Evolutionary conservation across 2,329 filamentous ascomycete genomes (phyloP), one percentile per base, ranked within the genome.

Genomic region (Botrytis byssoidea): DNA sequence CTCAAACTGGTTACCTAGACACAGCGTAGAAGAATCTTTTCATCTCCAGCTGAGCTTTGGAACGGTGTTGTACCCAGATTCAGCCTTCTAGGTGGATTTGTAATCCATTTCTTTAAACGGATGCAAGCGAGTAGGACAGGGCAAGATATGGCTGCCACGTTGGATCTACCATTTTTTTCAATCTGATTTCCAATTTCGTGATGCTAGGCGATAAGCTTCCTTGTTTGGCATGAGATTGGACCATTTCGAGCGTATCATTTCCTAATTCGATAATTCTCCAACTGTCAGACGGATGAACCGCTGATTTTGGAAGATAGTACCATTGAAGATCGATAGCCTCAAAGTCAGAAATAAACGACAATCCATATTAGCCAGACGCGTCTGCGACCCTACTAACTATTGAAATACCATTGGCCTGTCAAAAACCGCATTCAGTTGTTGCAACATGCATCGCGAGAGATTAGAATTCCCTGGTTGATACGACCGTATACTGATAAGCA

Each of bases 281-380:
- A 42, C 20, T 55, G 22, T 51, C 32, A 22, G 22, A 51, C 42
- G 40, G 55, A 70, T 70, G 37, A n/a, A 61, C 18, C 32, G 9
- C 20, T 25, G 22, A 32, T 35, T 57, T 72, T 59, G 48, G 22
- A 72, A 25, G 35, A 32, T 35, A 25, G 66, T 32, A 37, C n/a
- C 25, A 57, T 59, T 22, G 37, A 42, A 59, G 37, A 60, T 60
- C 51, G n/a, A 65, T 71, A 71, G 70, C 46, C 60, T 66, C 70
- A 44, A 59, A 20, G 1, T 35, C 25, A 35, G 32, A 25, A 42
- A 12, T 25, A 42, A 42, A 72, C 35, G 60, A 66, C n/a, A 32
- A 46, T 57, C 37, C 25, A 59, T 29, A 65, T 29, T 2, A 48
- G 16, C 46, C 8, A 57, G 44, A n/a, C 35, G 46, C 60, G 37